These are phyloP conservation scores for Aphanomyces euteiches DNA, from an alignment of 352 stramenopile species.

Conservation along the genomic window DNA sequence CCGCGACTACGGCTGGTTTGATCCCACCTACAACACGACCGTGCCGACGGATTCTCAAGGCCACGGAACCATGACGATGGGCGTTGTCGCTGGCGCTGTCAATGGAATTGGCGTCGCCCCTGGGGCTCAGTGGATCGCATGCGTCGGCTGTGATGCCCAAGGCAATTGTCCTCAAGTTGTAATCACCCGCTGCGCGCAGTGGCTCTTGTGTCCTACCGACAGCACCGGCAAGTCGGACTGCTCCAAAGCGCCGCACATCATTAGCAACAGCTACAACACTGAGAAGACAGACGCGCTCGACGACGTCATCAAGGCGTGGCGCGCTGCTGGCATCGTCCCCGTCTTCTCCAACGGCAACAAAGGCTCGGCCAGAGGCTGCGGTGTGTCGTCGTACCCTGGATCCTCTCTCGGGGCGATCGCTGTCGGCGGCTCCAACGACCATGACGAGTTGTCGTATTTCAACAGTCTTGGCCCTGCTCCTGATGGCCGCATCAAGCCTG, in stretches of 20 bases:
- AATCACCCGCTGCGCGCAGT: conserved; percentile 34
- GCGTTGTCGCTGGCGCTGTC: conserved; percentile 38
- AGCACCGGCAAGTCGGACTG: conserved; percentile 35
- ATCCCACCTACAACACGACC: conserved; percentile 34
- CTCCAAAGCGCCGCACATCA: conserved; percentile 50
- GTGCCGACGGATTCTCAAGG: conserved; percentile 44
- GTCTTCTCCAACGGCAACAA: conserved; percentile 58
- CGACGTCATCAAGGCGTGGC: conserved; percentile 44
- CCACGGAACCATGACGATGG: conserved; percentile 48
- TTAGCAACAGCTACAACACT: conserved; percentile 69
- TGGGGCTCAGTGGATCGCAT: conserved; percentile 45
- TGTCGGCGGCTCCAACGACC: conserved; percentile 50
- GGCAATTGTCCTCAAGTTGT: conserved; percentile 34
- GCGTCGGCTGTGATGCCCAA: conserved; percentile 31
- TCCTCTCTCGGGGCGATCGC: conserved; percentile 56
- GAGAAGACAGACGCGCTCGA: conserved; percentile 41
- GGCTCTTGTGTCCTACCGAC: conserved; percentile 31
- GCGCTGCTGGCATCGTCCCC: conserved; percentile 51
- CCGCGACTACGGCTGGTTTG: conserved; percentile 45
- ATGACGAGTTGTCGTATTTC: conserved; percentile 44
- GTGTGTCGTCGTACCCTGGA: conserved; percentile 46
- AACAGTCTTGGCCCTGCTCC: conserved; percentile 55
- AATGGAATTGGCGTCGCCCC: conserved; percentile 43
- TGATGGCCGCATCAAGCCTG: conserved; percentile 45
- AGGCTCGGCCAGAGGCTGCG: conserved; percentile 40